Conservation (phyloP, 2,329 filamentous ascomycete species). For the Beauveria sp. region DNA sequence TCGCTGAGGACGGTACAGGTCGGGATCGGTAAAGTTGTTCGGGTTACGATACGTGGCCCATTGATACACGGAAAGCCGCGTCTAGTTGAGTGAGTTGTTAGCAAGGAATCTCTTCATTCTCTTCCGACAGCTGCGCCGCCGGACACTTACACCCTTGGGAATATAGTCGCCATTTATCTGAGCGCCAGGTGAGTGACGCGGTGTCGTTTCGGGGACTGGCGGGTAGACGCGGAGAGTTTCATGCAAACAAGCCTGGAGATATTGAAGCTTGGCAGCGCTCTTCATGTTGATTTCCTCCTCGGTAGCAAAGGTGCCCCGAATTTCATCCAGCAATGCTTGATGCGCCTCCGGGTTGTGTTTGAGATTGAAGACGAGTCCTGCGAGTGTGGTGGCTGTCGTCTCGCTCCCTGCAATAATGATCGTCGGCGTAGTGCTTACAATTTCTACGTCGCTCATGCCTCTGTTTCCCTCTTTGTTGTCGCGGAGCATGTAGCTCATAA, state of each 20-base stretch:
- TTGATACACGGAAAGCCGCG: conserved; percentile 31
- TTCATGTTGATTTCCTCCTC: conserved; percentile 31
- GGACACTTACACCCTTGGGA: conserved; percentile 25
- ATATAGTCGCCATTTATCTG: conserved; percentile 26
- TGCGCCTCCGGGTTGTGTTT: conserved; percentile 23
- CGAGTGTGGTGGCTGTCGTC: conserved; percentile 26
- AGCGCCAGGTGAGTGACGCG: conserved; percentile 23
- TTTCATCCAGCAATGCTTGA: conserved; percentile 27
- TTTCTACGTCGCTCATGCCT: conserved; percentile 27
- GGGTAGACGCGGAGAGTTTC: conserved; percentile 37
- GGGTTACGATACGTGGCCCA: conserved; percentile 37
- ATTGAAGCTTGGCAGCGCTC: conserved; percentile 22
- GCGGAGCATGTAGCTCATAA: conserved; percentile 23
- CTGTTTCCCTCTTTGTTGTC: conserved; percentile 22
- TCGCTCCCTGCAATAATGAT: conserved; percentile 26
- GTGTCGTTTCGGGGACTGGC: conserved; percentile 22
- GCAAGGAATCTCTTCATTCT: no score
- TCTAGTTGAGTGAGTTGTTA: not conserved
- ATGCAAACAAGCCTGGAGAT: conserved; percentile 34
- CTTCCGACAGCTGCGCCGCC: no score
- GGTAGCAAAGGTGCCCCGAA: conserved; percentile 23
- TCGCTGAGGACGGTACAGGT: conserved; percentile 40
- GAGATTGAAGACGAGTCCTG: conserved; percentile 24
- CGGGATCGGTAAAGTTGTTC: conserved; percentile 36
- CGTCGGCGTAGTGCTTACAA: conserved; percentile 19